These are phyloP conservation scores for Nannochloropsis oceanica DNA, from an alignment of 108 stramenopile species.

Conservation along the genomic window DNA sequence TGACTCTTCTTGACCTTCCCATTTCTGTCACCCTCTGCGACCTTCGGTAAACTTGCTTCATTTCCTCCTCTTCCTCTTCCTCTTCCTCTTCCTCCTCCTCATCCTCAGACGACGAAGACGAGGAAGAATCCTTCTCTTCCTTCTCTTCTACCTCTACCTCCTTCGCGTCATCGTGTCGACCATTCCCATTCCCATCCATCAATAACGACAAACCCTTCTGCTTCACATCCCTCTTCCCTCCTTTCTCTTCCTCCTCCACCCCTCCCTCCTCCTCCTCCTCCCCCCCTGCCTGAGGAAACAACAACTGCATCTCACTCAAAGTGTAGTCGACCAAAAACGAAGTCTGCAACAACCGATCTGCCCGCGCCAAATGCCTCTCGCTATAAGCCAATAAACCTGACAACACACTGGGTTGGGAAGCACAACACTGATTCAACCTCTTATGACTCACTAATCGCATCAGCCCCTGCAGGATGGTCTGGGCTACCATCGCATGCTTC, in stretches of 20 bases:
- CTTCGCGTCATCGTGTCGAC: neutral
- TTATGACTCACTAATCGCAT: slow-evolving; percentile 13
- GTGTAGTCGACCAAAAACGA: slow-evolving; percentile 43
- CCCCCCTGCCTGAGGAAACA: neutral
- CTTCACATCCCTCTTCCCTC: too few relatives aligned
- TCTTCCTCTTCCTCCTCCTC: neutral
- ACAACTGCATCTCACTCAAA: slow-evolving; percentile 31
- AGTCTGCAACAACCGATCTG: slow-evolving; percentile 39
- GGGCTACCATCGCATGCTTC: slow-evolving; percentile 29
- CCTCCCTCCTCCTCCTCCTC: neutral
- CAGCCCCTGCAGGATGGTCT: slow-evolving; percentile 29
- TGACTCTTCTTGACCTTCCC: too few relatives aligned
- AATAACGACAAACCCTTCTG: too few relatives aligned
- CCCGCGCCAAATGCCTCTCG: slow-evolving; percentile 41
- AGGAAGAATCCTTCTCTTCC: neutral
- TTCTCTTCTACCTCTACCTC: neutral
- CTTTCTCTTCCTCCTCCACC: neutral
- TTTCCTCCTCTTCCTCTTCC: neutral
- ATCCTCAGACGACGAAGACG: neutral
- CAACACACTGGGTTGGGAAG: neutral
- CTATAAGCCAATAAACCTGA: slow-evolving; percentile 28
- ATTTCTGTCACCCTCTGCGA: too few relatives aligned
- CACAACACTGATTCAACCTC: neutral
- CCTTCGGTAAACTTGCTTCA: neutral
- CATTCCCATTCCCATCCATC: too few relatives aligned